These are phyloP conservation scores for Bipolaris victoriae DNA, from an alignment of 2,329 filamentous ascomycete genomes.

Conservation along the genomic window DNA sequence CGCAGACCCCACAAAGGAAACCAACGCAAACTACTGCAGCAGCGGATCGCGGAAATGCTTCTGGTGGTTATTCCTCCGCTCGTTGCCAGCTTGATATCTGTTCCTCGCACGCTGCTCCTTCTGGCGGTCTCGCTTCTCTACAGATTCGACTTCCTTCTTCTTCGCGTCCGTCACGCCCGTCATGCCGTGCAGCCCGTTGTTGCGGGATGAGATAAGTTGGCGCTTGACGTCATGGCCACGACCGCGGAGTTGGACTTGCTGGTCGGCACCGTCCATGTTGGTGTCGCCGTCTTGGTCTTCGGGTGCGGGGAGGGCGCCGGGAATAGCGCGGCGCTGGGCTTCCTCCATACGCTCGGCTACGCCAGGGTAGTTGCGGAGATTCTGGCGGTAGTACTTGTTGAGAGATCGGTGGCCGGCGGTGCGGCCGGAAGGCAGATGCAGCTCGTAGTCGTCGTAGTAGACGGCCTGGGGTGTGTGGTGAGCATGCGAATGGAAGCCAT, in stretches of 20 bases:
- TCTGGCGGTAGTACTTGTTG: conserved; percentile 89
- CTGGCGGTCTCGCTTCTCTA: conserved; percentile 73
- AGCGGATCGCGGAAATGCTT: conserved; percentile 71
- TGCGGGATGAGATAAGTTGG: conserved; percentile 64
- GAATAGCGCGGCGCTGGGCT: conserved; percentile 59
- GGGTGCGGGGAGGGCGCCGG: conserved; percentile 57
- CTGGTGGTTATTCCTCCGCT: conserved; percentile 78
- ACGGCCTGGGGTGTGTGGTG: conserved; percentile 75
- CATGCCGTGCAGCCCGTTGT: conserved; percentile 78
- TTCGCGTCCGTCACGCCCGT: conserved; percentile 75
- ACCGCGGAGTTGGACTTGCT: conserved; percentile 25
- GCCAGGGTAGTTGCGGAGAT: conserved; percentile 82
- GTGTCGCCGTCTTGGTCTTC: conserved; percentile 51
- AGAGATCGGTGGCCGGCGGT: conserved; percentile 89
- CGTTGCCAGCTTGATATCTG: conserved; percentile 68
- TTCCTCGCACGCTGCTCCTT: conserved; percentile 67
- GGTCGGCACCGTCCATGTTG: conserved; percentile 37
- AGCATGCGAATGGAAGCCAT: conserved; percentile 82
- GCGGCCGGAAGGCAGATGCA: conserved; percentile 88
- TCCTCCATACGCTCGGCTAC: conserved; percentile 72
- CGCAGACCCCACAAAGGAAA: neutral
- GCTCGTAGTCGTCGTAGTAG: conserved; percentile 90
- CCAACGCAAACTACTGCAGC: conserved; percentile 51
- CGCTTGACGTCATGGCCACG: conserved; percentile 42
- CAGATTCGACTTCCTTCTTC: conserved; percentile 69